Conservation (phyloP, 2,329 filamentous ascomycete species). For the Clonostachys byssicola region DNA sequence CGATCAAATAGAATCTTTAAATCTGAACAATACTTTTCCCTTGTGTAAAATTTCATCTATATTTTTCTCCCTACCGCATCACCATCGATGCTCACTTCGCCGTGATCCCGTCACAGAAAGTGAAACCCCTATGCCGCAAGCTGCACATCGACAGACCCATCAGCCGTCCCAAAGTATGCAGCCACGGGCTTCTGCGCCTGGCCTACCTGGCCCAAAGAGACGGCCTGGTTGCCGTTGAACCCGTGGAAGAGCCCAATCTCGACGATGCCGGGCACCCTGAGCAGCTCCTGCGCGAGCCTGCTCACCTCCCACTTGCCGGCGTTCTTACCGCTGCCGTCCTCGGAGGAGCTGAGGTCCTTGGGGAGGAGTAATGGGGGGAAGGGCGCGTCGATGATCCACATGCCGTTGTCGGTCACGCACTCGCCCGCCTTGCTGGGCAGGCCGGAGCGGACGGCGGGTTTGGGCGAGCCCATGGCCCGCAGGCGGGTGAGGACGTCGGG, state of each 20-base stretch:
- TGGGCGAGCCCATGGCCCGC: conserved; percentile 64
- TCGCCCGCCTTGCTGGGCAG: conserved; percentile 76
- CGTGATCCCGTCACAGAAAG: no score
- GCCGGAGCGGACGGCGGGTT: conserved; percentile 69
- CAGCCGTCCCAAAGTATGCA: conserved; percentile 90
- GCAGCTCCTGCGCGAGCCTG: conserved; percentile 68
- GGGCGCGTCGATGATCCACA: conserved; percentile 87
- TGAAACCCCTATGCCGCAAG: conserved; percentile 4
- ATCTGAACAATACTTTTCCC: no score
- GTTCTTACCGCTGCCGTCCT: conserved; percentile 40
- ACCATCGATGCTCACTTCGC: no score
- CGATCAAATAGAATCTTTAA: no score
- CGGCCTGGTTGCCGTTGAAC: conserved; percentile 67
- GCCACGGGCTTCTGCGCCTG: conserved; percentile 88
- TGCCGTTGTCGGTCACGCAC: conserved; percentile 55
- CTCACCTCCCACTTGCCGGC: conserved; percentile 75
- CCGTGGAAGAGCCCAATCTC: conserved; percentile 92
- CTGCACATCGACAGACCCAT: conserved; percentile 60
- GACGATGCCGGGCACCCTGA: conserved; percentile 79
- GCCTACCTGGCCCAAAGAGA: conserved; percentile 43
- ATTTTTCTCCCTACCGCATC: no score
- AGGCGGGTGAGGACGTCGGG: conserved; percentile 73
- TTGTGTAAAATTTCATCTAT: no score
- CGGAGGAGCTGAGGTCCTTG: conserved; percentile 40
- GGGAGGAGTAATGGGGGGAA: conserved; percentile 71